phyloP scores from a whole-genome alignment of 164 flowering plant species.

The Vitis riparia region DNA sequence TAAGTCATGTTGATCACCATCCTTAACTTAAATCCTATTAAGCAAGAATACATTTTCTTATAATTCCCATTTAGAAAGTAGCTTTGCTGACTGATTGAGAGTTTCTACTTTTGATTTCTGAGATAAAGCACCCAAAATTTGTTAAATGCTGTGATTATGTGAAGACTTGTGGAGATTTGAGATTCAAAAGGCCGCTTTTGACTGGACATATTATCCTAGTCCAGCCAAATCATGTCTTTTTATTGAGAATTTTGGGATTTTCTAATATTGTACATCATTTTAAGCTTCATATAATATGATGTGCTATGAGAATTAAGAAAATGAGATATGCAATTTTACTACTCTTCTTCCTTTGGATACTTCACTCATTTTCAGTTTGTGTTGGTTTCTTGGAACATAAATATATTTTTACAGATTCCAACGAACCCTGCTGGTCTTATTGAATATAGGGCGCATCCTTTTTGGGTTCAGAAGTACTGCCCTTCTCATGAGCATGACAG shows the following conservation, averaged over 20 bases:
- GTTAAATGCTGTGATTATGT: too few species aligned
- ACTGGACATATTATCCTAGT: background rate
- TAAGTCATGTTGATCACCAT: too few species aligned
- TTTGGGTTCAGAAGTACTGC: constrained; percentile 87
- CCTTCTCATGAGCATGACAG: constrained; percentile 84
- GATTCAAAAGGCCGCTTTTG: too few species aligned
- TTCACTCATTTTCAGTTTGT: constrained; percentile 10
- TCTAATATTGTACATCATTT: background rate
- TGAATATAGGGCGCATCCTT: constrained; percentile 93
- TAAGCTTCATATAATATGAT: background rate
- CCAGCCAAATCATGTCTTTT: background rate
- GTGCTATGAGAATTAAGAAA: background rate
- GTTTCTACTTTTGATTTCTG: too few species aligned
- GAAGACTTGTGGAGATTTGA: too few species aligned
- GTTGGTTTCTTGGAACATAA: constrained; percentile 8
- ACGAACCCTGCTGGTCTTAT: constrained; percentile 84
- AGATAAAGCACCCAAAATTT: too few species aligned
- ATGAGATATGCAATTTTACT: background rate
- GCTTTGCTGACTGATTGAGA: too few species aligned
- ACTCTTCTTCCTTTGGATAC: constrained; percentile 3
- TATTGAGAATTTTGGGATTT: background rate
- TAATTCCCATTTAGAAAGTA: too few species aligned
- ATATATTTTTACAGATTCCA: constrained; percentile 63
- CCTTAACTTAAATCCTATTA: too few species aligned
- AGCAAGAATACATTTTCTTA: too few species aligned